A percentile compares a stretch with the other conserved stretches of the same genome.
These are phyloP conservation scores for Dactylellina parvicollis DNA, from an alignment of 2,329 filamentous ascomycete species.

Conservation along the genomic window DNA sequence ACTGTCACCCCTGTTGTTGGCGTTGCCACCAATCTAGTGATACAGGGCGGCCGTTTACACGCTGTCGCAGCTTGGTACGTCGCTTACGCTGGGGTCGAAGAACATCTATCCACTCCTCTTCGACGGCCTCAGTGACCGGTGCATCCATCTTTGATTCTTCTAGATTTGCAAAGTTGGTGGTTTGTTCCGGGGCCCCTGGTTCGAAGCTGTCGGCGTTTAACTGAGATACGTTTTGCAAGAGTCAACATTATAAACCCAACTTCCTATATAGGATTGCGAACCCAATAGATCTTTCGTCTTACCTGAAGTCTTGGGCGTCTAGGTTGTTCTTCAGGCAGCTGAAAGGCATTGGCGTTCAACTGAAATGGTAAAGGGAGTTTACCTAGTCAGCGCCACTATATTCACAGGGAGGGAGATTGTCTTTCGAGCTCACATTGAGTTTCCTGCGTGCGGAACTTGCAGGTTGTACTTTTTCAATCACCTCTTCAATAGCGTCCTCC, in stretches of 20 bases:
- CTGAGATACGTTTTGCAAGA: neutral
- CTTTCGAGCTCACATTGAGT: too few relatives aligned
- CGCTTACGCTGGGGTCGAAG: neutral
- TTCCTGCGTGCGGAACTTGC: neutral
- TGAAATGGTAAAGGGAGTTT: too few relatives aligned
- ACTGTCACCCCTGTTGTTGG: neutral
- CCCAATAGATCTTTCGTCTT: too few relatives aligned
- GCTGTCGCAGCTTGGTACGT: neutral
- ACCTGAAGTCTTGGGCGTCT: too few relatives aligned
- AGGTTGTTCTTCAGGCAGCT: too few relatives aligned
- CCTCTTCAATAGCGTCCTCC: neutral
- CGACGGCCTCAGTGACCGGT: neutral
- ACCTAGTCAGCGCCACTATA: too few relatives aligned
- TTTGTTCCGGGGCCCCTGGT: neutral
- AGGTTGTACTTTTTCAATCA: neutral
- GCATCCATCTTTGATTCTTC: neutral
- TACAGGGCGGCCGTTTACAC: neutral
- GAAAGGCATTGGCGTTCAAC: too few relatives aligned
- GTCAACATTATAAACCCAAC: too few relatives aligned
- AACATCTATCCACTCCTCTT: neutral
- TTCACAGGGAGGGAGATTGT: too few relatives aligned
- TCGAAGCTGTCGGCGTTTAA: neutral
- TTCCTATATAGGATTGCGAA: too few relatives aligned
- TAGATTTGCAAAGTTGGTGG: neutral
- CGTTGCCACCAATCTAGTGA: neutral